These are phyloP conservation scores for Hydnomerulius pinastri DNA, from an alignment of 768 basidiomycete genomes.

Conservation along the genomic window DNA sequence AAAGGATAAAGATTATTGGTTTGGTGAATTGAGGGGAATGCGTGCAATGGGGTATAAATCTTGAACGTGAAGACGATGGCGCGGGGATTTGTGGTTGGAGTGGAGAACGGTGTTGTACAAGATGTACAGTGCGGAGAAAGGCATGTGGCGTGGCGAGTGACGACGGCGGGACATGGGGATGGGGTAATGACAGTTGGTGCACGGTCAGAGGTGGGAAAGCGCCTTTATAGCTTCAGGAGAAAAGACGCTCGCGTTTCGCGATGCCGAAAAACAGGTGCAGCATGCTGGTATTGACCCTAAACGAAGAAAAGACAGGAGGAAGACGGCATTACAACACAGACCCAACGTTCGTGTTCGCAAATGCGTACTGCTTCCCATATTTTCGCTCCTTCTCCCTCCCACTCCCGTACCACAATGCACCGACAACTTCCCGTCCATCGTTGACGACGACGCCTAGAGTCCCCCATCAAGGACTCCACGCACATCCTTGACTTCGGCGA, in stretches of 20 bases:
- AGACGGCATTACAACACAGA: conserved; percentile 32
- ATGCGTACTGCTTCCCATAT: conserved; percentile 17
- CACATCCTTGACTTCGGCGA: conserved; percentile 84
- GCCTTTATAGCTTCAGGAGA: conserved; percentile 6
- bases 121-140: conserved; percentile 19
- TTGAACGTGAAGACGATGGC: conserved; percentile 13
- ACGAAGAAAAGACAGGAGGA: conserved; percentile 26
- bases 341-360: conserved; percentile 23
- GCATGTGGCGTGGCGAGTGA: too few species aligned
- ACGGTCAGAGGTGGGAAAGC: conserved; percentile 1
- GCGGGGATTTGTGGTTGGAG: conserved; percentile 5
- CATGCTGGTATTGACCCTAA: conserved; percentile 31
- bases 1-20: conserved; percentile 32
- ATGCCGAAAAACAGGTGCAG: conserved; percentile 16
- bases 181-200: neutral
- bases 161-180: conserved; percentile 4
- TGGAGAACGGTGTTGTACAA: conserved; percentile 21
- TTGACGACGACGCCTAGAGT: conserved; percentile 59
- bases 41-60: conserved; percentile 29
- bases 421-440: too few species aligned
- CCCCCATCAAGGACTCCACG: conserved; percentile 89
- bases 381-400: conserved; percentile 18
- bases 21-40: too few species aligned
- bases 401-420: conserved; percentile 19
- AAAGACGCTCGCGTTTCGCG: too few species aligned